Base-by-base conservation (phyloP, 164 flowering plant genomes). In the Warburgia ugandensis region DNA sequence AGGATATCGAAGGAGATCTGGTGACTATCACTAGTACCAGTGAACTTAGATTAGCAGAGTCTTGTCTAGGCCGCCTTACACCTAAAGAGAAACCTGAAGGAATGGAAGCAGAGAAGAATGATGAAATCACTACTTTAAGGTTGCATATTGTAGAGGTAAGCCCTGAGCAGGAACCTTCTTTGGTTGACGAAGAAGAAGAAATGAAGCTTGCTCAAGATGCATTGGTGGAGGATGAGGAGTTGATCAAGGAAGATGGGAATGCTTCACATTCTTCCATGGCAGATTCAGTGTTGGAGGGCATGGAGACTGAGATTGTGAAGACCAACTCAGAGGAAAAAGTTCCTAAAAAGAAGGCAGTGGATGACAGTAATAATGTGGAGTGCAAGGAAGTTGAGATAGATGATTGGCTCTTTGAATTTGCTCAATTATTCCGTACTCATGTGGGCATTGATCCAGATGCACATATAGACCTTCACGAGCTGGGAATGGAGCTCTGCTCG, bases 381-480 rank as follows among this genome's bases (percentile, higher is more conserved):
- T 60, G 64, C 55, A 84, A 86, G 62, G 97, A 86, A 59, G 76
- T 84, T 22, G 99, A 94, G 73, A 89, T 94, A 71, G 99, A 89
- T 70, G 96, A 94, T 64, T 94, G 99, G 99, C 50, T 94, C 39
- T 83, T 79, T 71, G 97, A 89, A 55, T 94, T 94, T 68, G 92
- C 95, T 44, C 97, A 86, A 73, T 72, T 92, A 21, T 89, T 92
- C 76, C 77, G 94, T 11, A 71, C 83, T 50, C 86, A 92, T 64
- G 92, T 89, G 16, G 97, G 97, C 13, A 86, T 89, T 63, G 97
- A 89, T 52, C 90, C 97, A 1, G 99, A 86, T 79, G 95, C 95
- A 38, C 96, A 92, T 57, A 67, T 92, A 12, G 98, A 92, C 61
- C 66, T 92, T 53, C 95, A 88, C 52, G 98, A 92, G 66, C 76